These are phyloP conservation scores for Musa acuminata DNA, from an alignment of 176 grass and related monocot species.

Conservation along the genomic window DNA sequence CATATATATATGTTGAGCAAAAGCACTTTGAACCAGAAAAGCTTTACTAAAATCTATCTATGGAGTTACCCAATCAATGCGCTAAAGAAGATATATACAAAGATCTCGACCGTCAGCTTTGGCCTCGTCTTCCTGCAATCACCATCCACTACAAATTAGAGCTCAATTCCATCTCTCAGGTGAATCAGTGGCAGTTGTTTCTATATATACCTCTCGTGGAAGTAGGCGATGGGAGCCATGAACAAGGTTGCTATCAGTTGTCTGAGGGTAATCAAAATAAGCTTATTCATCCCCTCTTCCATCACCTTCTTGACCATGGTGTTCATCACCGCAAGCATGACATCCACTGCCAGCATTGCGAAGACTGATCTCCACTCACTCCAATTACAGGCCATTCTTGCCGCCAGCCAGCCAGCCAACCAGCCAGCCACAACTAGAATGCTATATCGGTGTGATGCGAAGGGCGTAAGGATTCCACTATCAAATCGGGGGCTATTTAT, in stretches of 20 bases:
- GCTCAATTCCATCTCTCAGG: neutral
- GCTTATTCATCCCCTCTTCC: conserved; percentile 54
- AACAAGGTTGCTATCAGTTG: conserved; percentile 50
- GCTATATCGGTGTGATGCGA: too few species aligned
- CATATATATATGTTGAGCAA: too few species aligned
- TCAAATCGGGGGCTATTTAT: too few species aligned
- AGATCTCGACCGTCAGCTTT: conserved; percentile 44
- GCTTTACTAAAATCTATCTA: neutral
- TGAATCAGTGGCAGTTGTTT: neutral
- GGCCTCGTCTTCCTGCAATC: conserved; percentile 45
- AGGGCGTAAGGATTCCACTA: too few species aligned
- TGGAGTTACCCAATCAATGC: conserved; percentile 33
- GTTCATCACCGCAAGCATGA: conserved; percentile 42
- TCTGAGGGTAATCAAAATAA: conserved; percentile 57
- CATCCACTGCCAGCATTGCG: conserved; percentile 39
- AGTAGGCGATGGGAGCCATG: conserved; percentile 62
- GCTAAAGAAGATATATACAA: conserved; percentile 42
- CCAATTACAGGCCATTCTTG: neutral
- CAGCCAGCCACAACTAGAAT: conserved; percentile 8
- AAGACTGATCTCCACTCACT: conserved; percentile 36
- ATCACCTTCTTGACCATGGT: conserved; percentile 56
- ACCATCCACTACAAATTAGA: too few species aligned
- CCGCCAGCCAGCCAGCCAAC: too few species aligned
- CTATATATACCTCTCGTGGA: neutral
- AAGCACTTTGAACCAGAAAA: neutral